These are phyloP conservation scores for Solanum chacoense DNA, from an alignment of 305 asterid species.

Conservation along the genomic window DNA sequence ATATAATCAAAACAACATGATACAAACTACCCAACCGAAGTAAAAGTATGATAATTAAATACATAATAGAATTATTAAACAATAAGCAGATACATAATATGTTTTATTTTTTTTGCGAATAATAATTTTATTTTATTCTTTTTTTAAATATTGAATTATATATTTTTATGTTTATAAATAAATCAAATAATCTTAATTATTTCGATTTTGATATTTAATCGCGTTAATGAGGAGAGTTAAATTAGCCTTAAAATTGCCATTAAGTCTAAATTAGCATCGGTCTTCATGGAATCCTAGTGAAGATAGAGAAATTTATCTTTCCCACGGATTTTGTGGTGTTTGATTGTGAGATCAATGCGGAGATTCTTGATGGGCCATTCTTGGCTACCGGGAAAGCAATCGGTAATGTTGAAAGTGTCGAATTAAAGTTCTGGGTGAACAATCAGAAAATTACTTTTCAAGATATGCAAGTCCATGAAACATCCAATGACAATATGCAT, in stretches of 20 bases:
- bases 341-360: too few species aligned
- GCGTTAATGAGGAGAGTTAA: neutral
- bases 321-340: too few species aligned
- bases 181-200: too few species aligned
- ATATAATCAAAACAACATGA: neutral
- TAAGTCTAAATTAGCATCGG: neutral
- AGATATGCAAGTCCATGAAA: too few species aligned
- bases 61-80: neutral
- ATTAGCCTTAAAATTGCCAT: neutral
- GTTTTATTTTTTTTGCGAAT: neutral
- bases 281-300: neutral
- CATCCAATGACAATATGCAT: too few species aligned
- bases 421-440: too few species aligned
- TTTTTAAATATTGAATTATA: too few species aligned
- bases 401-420: accelerated
- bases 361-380: too few species aligned
- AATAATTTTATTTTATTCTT: too few species aligned
- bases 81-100: too few species aligned
- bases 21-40: neutral
- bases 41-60: neutral
- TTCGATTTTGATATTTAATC: neutral
- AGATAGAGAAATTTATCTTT: neutral
- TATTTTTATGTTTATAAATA: neutral
- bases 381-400: too few species aligned
- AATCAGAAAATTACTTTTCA: too few species aligned